Conservation (phyloP, 1,284 basidiomycete genomes). For the Ceratobasidium sp. region DNA sequence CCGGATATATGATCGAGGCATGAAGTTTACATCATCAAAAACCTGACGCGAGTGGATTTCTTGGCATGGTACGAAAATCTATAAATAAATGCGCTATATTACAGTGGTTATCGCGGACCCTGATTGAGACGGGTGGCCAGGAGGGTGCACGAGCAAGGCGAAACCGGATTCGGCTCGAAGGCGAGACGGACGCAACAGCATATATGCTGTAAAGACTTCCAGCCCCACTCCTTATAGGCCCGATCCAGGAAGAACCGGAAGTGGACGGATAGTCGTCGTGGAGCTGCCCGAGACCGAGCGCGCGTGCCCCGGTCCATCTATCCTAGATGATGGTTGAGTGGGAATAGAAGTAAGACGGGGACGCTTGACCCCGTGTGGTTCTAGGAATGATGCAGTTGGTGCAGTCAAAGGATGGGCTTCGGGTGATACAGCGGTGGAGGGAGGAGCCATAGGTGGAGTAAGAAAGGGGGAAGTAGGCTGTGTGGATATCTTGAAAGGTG, state of each 20-base stretch:
- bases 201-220: not conserved
- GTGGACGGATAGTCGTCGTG: slow-evolving; percentile 13
- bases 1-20: too few species aligned
- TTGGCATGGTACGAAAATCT: too few species aligned
- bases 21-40: too few species aligned
- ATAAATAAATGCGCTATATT: too few species aligned
- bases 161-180: too few species aligned
- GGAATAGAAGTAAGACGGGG: not conserved
- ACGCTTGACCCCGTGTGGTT: not conserved
- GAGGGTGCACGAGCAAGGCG: too few species aligned
- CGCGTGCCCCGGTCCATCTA: not conserved
- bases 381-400: not conserved
- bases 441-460: not conserved
- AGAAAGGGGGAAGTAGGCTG: not conserved
- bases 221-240: not conserved
- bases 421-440: not conserved
- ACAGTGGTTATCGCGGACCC: too few species aligned
- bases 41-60: too few species aligned
- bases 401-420: not conserved
- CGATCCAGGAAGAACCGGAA: slow-evolving; percentile 15
- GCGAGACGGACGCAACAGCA: not conserved
- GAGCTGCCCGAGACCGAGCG: not conserved
- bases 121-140: too few species aligned
- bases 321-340: not conserved
- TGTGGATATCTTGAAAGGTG: not conserved